Evolutionary conservation across 1,284 basidiomycete genomes (phyloP).

Genomic region (Austroboletus niveus): DNA sequence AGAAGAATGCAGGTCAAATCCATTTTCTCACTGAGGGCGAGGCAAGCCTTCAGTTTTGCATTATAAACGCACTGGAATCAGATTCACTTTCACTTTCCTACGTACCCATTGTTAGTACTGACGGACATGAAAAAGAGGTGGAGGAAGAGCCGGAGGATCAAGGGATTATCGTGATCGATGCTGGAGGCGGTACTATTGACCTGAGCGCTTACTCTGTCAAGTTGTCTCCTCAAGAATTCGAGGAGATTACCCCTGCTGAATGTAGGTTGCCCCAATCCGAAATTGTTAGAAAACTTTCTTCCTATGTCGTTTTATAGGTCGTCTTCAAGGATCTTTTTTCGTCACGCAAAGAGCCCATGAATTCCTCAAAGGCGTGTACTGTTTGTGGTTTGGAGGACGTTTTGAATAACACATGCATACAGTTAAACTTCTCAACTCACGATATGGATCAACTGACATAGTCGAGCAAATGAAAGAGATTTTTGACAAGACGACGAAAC

Average conservation of each 20-base stretch:
- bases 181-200: not conserved
- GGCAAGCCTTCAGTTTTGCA: conserved; percentile 23
- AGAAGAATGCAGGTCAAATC: conserved; percentile 9
- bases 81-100: conserved; percentile 21
- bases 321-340: conserved; percentile 37
- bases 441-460: conserved; percentile 31
- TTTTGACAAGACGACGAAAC: conserved; percentile 31
- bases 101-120: conserved; percentile 45
- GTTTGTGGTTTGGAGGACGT: not conserved
- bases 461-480: conserved; percentile 40
- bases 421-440: conserved; percentile 35
- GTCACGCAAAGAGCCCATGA: conserved; percentile 41
- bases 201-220: not conserved
- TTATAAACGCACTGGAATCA: not conserved
- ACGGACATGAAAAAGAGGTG: too few relatives aligned
- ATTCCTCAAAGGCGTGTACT: conserved; percentile 32
- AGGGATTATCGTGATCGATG: conserved; percentile 50
- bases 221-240: not conserved
- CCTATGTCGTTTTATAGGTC: conserved; percentile 18
- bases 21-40: conserved; percentile 25
- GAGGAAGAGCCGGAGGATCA: not conserved
- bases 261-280: not conserved
- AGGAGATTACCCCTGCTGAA: not conserved
- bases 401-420: conserved; percentile 12
- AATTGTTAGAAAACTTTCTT: not conserved